Conservation (phyloP, 768 basidiomycete genomes). For the Botryobasidium botryosum region DNA sequence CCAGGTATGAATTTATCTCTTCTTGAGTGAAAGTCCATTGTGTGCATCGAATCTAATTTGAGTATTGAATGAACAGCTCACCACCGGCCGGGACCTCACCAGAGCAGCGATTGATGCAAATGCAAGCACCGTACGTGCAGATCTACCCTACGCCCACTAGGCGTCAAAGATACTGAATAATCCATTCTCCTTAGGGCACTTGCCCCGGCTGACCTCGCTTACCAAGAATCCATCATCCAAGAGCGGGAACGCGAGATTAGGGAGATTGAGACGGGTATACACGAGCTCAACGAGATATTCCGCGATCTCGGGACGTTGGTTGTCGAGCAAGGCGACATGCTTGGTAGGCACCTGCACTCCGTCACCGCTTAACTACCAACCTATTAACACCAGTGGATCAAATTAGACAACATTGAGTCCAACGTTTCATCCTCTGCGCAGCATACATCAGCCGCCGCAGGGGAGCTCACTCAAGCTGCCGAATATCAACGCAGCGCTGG, state of each 20-base stretch:
- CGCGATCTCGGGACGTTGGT: slow-evolving; percentile 89
- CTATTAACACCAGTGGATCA: background rate
- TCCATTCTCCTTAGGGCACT: no score
- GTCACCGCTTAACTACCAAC: background rate
- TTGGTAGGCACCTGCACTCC: slow-evolving; percentile 40
- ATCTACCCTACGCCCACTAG: no score
- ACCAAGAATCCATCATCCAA: slow-evolving; percentile 86
- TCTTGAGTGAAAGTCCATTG: no score
- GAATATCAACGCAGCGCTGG: slow-evolving; percentile 94
- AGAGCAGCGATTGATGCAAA: no score
- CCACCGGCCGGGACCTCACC: no score
- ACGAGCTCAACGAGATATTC: slow-evolving; percentile 93
- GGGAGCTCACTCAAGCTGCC: slow-evolving; percentile 75
- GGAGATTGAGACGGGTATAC: slow-evolving; percentile 93
- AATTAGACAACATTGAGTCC: slow-evolving; percentile 80
- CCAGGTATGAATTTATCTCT: no score
- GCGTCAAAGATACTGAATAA: no score
- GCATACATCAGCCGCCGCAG: slow-evolving; percentile 67
- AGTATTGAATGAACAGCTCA: no score
- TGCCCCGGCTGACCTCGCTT: slow-evolving; percentile 84
- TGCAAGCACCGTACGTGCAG: no score
- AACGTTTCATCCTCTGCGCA: slow-evolving; percentile 77
- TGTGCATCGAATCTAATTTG: no score
- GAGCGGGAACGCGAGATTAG: slow-evolving; percentile 91
- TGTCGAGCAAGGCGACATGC: slow-evolving; percentile 83